Percentiles rank a stretch among this genome's conserved stretches.
Conservation (phyloP, 495 filamentous ascomycete genomes). For the Physcia stellaris region DNA sequence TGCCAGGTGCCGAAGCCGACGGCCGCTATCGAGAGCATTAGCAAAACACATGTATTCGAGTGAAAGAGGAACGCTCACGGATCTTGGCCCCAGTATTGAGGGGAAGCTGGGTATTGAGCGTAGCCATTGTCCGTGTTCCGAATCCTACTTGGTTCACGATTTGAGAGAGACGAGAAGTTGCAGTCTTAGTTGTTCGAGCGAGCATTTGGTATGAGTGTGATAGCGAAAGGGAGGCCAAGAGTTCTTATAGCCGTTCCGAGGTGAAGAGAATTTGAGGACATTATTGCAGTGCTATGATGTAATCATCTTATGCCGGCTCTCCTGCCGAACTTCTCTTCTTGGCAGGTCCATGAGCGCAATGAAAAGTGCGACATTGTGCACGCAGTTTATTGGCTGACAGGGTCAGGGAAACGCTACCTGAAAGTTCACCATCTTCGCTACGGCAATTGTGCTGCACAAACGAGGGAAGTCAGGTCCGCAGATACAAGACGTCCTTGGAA, state of each 20-base stretch:
- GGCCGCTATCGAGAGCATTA: constrained; percentile 5
- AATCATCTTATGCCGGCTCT: constrained; percentile 1
- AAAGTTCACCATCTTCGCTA: no score
- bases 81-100: constrained; percentile 39
- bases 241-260: no score
- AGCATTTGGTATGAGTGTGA: constrained; percentile 3
- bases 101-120: constrained; percentile 25
- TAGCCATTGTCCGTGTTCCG: constrained; percentile 14
- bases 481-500: no score
- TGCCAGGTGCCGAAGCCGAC: constrained; percentile 31
- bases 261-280: constrained; percentile 2
- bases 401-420: no score
- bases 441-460: no score
- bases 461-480: no score
- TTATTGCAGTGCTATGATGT: not conserved
- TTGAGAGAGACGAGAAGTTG: constrained; percentile 10
- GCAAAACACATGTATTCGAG: not conserved
- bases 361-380: no score
- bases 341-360: no score
- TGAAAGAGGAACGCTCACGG: constrained; percentile 10
- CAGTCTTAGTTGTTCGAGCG: constrained; percentile 1
- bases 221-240: not conserved
- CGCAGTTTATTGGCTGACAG: no score
- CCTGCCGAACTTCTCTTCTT: no score
- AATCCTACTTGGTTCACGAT: constrained; percentile 5